phyloP scores from a whole-genome alignment of 2,329 filamentous ascomycete species.

The Plectosphaerella sp. region DNA sequence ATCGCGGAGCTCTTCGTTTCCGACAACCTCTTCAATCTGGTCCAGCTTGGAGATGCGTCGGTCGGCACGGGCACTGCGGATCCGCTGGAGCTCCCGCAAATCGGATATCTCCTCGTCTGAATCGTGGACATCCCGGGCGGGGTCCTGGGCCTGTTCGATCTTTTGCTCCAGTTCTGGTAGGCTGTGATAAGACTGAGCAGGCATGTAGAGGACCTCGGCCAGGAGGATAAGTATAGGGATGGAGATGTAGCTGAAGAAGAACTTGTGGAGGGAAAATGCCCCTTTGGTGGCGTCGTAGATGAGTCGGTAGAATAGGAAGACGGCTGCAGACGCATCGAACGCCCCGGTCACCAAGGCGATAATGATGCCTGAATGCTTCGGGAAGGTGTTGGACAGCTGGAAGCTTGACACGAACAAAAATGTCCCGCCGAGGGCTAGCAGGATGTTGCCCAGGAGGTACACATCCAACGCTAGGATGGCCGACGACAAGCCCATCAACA shows the following conservation, averaged over 20 bases:
- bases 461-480: conserved; percentile 53
- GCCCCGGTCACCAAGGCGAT: conserved; percentile 58
- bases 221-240: conserved; percentile 29
- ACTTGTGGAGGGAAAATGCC: conserved; percentile 26
- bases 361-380: conserved; percentile 53
- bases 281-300: conserved; percentile 42
- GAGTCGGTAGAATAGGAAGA: conserved; percentile 56
- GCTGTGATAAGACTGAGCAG: conserved; percentile 29
- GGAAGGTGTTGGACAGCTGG: conserved; percentile 62
- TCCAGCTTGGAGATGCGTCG: conserved; percentile 53
- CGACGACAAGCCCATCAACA: conserved; percentile 56
- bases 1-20: conserved; percentile 47
- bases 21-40: conserved; percentile 60
- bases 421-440: conserved; percentile 57
- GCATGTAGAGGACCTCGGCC: conserved; percentile 34
- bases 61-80: conserved; percentile 35
- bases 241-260: conserved; percentile 33
- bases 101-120: conserved; percentile 53
- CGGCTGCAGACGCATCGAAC: conserved; percentile 59
- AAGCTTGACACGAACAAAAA: conserved; percentile 63
- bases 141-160: conserved; percentile 30
- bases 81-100: conserved; percentile 37
- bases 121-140: conserved; percentile 38
- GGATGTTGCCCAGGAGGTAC: conserved; percentile 53
- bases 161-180: conserved; percentile 31